A percentile compares a stretch with the other conserved stretches of the same genome.
Evolutionary conservation across 2,329 filamentous ascomycete species (phyloP).

Genomic region (Calonectria honghensis): DNA sequence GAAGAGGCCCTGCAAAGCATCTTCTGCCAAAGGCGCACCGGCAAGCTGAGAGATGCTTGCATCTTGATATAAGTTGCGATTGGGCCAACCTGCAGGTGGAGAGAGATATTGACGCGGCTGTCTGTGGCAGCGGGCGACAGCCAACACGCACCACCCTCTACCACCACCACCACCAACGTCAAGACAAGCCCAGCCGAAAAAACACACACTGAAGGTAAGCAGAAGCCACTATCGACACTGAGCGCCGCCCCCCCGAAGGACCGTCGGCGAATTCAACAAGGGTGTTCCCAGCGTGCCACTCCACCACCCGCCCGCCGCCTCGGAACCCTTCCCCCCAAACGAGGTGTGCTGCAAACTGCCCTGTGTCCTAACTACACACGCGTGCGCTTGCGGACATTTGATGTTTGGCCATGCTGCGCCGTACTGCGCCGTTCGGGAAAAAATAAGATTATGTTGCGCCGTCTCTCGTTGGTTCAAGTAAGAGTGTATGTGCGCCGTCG

Average conservation of each 20-base stretch:
- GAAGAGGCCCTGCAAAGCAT: conserved; percentile 34
- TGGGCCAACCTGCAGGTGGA: conserved; percentile 41
- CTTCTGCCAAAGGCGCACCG: conserved; percentile 29
- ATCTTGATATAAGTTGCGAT: conserved; percentile 31
- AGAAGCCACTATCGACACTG: conserved; percentile 33
- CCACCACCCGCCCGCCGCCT: conserved; percentile 48
- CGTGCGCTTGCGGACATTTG: conserved; percentile 26
- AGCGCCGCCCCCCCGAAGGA: conserved; percentile 35
- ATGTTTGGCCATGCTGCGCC: conserved; percentile 25
- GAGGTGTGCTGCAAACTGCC: conserved; percentile 25
- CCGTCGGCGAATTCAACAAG: conserved; percentile 47
- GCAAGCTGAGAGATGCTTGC: conserved; percentile 25
- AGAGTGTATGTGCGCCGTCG: conserved; percentile 12
- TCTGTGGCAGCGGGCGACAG: conserved; percentile 32
- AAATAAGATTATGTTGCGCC: conserved; percentile 34
- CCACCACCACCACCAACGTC: neutral
- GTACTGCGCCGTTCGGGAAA: conserved; percentile 28
- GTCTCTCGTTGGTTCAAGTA: conserved; percentile 19
- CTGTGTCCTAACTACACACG: conserved; percentile 22
- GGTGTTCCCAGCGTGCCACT: conserved; percentile 47
- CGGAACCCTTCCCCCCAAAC: conserved; percentile 40
- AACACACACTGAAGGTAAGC: conserved; percentile 43
- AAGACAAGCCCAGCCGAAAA: conserved; percentile 23
- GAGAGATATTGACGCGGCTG: conserved; percentile 41
- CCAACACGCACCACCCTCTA: conserved; percentile 11